Evolutionary conservation across 208 protist species (phyloP).

Genomic region (Trichomonas vaginalis): DNA sequence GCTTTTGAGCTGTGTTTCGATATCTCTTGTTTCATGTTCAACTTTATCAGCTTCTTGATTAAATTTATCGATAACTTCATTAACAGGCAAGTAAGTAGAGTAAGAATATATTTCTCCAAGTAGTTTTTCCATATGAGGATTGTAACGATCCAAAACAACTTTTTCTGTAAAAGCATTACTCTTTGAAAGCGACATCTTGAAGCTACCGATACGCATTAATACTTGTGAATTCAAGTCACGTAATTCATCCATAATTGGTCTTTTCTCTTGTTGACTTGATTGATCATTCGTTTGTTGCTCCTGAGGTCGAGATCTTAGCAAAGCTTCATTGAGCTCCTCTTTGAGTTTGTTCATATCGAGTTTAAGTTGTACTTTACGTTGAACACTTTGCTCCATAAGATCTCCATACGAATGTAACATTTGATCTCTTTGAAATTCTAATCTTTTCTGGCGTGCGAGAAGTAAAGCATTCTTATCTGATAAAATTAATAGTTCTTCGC

Average conservation of each 20-base stretch:
- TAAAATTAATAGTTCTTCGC: neutral
- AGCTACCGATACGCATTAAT: neutral
- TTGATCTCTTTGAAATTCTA: neutral
- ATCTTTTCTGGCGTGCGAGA: neutral
- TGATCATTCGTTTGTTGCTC: neutral
- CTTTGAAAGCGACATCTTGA: neutral
- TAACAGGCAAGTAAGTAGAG: neutral
- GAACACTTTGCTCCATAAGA: neutral
- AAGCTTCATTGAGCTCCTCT: neutral
- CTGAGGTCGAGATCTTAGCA: neutral
- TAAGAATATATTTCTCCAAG: slow-evolving; percentile 5
- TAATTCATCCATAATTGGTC: neutral
- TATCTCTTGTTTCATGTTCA: neutral
- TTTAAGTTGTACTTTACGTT: neutral
- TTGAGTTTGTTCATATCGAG: neutral
- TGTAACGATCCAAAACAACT: neutral
- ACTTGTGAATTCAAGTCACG: neutral
- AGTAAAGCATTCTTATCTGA: neutral
- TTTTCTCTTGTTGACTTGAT: neutral
- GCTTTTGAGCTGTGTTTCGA: neutral
- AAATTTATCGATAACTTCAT: neutral
- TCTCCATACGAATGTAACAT: neutral
- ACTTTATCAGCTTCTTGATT: neutral
- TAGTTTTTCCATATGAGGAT: neutral
- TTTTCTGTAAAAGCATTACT: neutral